Evolutionary conservation across 2,329 filamentous ascomycete species (phyloP).

Genomic region (Dothideomycetes sp.): DNA sequence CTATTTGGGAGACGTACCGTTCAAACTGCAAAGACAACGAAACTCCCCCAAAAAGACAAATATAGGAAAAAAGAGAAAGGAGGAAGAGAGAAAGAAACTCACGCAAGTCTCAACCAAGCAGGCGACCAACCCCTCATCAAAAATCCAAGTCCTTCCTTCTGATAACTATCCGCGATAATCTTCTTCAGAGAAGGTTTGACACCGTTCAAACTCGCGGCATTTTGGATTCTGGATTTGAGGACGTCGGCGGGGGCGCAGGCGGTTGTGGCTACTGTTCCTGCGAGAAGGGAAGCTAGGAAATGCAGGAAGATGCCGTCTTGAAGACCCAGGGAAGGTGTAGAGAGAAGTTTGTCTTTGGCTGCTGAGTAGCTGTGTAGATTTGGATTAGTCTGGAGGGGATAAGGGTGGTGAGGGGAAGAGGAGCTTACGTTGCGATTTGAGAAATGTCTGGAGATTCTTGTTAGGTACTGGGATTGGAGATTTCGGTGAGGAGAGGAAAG

Average conservation of each 20-base stretch:
- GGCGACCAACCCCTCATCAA: constrained; percentile 12
- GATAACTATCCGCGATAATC: constrained; percentile 6
- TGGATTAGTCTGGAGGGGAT: too few species aligned
- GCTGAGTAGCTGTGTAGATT: constrained; percentile 3
- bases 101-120: constrained; percentile 10
- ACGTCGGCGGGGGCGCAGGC: constrained; percentile 11
- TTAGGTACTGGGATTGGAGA: neutral
- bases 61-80: too few species aligned
- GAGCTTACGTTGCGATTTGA: constrained; percentile 9
- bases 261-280: constrained; percentile 8
- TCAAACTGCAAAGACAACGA: too few species aligned
- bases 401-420: too few species aligned
- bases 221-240: constrained; percentile 3
- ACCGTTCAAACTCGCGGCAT: neutral
- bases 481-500: neutral
- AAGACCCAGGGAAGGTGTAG: constrained; percentile 1
- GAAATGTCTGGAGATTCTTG: constrained; percentile 4
- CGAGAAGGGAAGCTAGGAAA: constrained; percentile 10
- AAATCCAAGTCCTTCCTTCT: constrained; percentile 10
- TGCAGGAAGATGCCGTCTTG: constrained; percentile 9
- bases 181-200: constrained; percentile 10
- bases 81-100: neutral
- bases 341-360: constrained; percentile 9
- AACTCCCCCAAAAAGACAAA: too few species aligned
- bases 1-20: too few species aligned